A percentile compares a stretch with the other conserved stretches of the same genome.
phyloP scores from a whole-genome alignment of 495 filamentous ascomycete species.

The Daldinia caldariorum region DNA sequence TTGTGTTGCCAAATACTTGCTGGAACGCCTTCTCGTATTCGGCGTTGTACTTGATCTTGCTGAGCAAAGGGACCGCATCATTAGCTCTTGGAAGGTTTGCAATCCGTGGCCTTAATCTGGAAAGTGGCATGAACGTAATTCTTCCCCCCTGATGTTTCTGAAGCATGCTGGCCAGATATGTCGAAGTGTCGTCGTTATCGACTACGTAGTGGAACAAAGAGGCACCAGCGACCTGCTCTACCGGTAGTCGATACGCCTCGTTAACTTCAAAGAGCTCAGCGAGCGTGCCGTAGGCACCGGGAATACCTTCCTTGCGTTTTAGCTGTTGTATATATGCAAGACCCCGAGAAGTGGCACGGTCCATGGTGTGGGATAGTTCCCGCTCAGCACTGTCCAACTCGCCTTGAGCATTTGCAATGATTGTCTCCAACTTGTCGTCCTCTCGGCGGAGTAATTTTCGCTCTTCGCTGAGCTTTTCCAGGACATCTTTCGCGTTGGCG shows the following conservation, averaged over 20 bases:
- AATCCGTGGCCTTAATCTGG: conserved; percentile 72
- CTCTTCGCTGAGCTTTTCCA: conserved; percentile 84
- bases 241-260: conserved; percentile 86
- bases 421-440: conserved; percentile 83
- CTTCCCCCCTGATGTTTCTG: conserved; percentile 84
- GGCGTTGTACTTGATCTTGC: conserved; percentile 82
- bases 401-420: conserved; percentile 74
- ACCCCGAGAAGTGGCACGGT: conserved; percentile 83
- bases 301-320: conserved; percentile 76
- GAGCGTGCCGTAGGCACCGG: conserved; percentile 91
- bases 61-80: conserved; percentile 86
- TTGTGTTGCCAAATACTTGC: conserved; percentile 94
- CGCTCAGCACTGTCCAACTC: conserved; percentile 81
- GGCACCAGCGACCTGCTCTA: conserved; percentile 91
- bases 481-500: conserved; percentile 78
- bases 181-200: conserved; percentile 89
- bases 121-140: conserved; percentile 94
- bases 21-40: conserved; percentile 85
- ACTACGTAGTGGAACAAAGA: conserved; percentile 97
- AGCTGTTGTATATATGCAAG: conserved; percentile 82
- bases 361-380: conserved; percentile 84
- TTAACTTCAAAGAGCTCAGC: conserved; percentile 87
- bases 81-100: conserved; percentile 82
- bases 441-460: conserved; percentile 92
- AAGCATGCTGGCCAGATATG: conserved; percentile 79